A percentile compares a stretch with the other conserved stretches of the same genome.
phyloP scores from a whole-genome alignment of 2,329 filamentous ascomycete species.

The Gnomoniopsis sp. region DNA sequence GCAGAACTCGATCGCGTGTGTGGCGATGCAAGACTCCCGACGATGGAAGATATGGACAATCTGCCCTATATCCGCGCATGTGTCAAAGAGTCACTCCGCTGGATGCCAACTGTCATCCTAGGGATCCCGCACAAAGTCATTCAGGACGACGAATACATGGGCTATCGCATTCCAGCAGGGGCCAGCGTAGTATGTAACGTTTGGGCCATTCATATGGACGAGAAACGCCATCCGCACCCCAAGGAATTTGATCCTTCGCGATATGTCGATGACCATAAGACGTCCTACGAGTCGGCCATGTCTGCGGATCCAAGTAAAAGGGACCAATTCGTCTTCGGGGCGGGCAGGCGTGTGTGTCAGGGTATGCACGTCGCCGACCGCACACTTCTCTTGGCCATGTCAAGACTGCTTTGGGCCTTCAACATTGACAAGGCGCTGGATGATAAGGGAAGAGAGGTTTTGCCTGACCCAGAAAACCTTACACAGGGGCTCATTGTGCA shows the following conservation, averaged over 20 bases:
- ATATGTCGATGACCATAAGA: slow-evolving; percentile 27
- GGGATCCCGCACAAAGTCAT: slow-evolving; percentile 39
- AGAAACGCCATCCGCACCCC: slow-evolving; percentile 36
- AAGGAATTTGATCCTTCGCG: slow-evolving; percentile 39
- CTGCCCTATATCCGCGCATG: slow-evolving; percentile 41
- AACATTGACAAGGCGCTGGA: slow-evolving; percentile 18
- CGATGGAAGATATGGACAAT: slow-evolving; percentile 32
- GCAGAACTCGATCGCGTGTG: slow-evolving; percentile 38
- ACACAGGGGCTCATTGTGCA: slow-evolving; percentile 7
- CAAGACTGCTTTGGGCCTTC: slow-evolving; percentile 47
- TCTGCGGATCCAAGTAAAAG: slow-evolving; percentile 33
- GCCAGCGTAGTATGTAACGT: slow-evolving; percentile 35
- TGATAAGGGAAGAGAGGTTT: slow-evolving; percentile 1
- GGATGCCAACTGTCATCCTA: slow-evolving; percentile 40
- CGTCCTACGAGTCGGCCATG: slow-evolving; percentile 25
- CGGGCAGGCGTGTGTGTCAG: slow-evolving; percentile 54
- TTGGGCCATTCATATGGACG: slow-evolving; percentile 45
- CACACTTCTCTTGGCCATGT: slow-evolving; percentile 43
- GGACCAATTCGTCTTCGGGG: slow-evolving; percentile 54
- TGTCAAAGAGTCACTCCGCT: slow-evolving; percentile 41
- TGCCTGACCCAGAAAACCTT: neutral
- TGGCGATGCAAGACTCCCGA: slow-evolving; percentile 36
- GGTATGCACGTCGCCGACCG: slow-evolving; percentile 53
- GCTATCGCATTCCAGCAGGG: slow-evolving; percentile 43
- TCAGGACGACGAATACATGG: slow-evolving; percentile 40